Percentiles rank a stretch among this genome's conserved stretches.
Evolutionary conservation across 768 basidiomycete species (phyloP).

Genomic region (Tricholomella constricta): DNA sequence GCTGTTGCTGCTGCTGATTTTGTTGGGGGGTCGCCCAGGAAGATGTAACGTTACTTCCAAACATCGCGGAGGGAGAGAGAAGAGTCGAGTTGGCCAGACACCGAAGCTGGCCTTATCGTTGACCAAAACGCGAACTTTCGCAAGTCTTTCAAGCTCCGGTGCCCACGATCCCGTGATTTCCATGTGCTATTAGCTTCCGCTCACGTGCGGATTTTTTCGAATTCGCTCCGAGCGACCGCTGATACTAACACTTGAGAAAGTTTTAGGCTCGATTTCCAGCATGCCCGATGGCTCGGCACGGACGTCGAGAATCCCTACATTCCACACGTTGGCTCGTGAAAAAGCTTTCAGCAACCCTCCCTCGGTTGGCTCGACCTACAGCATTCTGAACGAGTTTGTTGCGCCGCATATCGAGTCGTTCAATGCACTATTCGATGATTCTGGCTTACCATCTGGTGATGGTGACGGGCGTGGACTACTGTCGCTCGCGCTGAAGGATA

Average conservation of each 20-base stretch:
- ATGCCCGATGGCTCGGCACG: constrained; percentile 56
- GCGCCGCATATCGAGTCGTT: constrained; percentile 94
- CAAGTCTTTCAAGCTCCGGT: constrained; percentile 40
- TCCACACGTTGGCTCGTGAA: constrained; percentile 83
- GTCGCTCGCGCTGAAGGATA: constrained; percentile 76
- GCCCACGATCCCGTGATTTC: constrained; percentile 24
- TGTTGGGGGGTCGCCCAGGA: constrained; percentile 71
- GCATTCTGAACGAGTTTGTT: constrained; percentile 90
- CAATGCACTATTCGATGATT: constrained; percentile 94
- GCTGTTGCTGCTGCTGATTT: constrained; percentile 61
- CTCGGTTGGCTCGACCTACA: constrained; percentile 64
- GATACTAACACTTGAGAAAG: neutral
- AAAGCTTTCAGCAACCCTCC: constrained; percentile 76
- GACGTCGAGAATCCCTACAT: constrained; percentile 53
- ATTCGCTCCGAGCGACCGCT: neutral
- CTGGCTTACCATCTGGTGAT: constrained; percentile 72
- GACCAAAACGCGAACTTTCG: constrained; percentile 18
- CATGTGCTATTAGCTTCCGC: constrained; percentile 2
- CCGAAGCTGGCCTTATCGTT: constrained; percentile 6
- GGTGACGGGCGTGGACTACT: constrained; percentile 81
- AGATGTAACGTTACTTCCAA: constrained; percentile 56
- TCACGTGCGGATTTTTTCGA: constrained; percentile 39
- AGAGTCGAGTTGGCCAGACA: neutral
- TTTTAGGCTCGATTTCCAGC: constrained; percentile 13
- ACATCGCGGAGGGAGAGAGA: constrained; percentile 48